These are phyloP conservation scores for Ceriops tagal DNA, from an alignment of 345 rosid species.

Conservation along the genomic window DNA sequence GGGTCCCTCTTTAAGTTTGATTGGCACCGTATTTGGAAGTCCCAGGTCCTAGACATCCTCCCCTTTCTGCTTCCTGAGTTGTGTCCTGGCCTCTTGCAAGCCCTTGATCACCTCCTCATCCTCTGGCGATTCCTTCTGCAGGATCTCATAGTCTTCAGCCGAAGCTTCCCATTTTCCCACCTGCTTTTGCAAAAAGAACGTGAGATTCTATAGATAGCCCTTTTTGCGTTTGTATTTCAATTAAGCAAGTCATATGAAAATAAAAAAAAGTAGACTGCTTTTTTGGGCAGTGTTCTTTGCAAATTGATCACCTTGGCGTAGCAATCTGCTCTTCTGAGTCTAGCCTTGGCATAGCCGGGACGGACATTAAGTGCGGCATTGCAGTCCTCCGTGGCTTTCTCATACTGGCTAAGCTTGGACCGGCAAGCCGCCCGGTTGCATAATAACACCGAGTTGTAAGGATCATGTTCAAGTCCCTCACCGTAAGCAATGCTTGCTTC, in stretches of 20 bases:
- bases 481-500: conserved; percentile 63
- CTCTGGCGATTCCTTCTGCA: conserved; percentile 56
- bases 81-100: conserved; percentile 48
- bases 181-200: conserved; percentile 25
- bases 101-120: conserved; percentile 57
- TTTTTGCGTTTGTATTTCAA: too few relatives aligned
- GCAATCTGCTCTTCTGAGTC: conserved; percentile 86
- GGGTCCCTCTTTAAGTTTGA: too few relatives aligned
- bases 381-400: conserved; percentile 75
- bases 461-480: conserved; percentile 73
- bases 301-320: conserved; percentile 38
- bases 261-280: too few relatives aligned
- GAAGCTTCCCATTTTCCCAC: conserved; percentile 66
- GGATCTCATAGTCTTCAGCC: conserved; percentile 59
- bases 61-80: conserved; percentile 43
- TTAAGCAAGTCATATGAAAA: too few relatives aligned
- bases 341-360: conserved; percentile 69
- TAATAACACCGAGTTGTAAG: conserved; percentile 65
- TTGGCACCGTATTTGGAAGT: too few relatives aligned
- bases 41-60: conserved; percentile 17
- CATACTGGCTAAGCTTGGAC: conserved; percentile 56
- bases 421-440: conserved; percentile 87
- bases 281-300: too few relatives aligned
- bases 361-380: conserved; percentile 58
- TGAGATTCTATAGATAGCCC: not conserved